Evolutionary conservation across 2,329 filamentous ascomycete genomes (phyloP).

Genomic region (Ceratocystiopsis sp.): DNA sequence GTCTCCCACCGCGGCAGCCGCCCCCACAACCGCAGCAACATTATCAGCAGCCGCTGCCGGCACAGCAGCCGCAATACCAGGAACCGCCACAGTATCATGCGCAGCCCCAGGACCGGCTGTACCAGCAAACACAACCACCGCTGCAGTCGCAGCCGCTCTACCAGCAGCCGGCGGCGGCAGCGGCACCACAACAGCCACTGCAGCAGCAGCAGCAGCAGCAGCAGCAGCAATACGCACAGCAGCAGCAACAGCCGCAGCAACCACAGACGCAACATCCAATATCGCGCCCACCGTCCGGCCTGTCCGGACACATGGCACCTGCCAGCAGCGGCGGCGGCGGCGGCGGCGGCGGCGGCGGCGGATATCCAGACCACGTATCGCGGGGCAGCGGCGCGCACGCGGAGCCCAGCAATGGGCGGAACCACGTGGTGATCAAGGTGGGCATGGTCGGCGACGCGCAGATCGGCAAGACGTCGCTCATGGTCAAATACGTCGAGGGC

Average conservation of each 20-base stretch:
- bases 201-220: conserved; percentile 4
- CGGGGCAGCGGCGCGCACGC: conserved; percentile 22
- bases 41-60: conserved; percentile 5
- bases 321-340: conserved; percentile 8
- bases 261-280: conserved; percentile 27
- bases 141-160: conserved; percentile 1
- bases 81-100: conserved; percentile 4
- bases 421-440: conserved; percentile 92
- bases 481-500: conserved; percentile 99
- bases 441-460: conserved; percentile 99
- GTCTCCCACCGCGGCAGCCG: conserved; percentile 1
- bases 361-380: conserved; percentile 28
- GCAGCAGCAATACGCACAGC: conserved; percentile 1
- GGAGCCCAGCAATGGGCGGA: conserved; percentile 30
- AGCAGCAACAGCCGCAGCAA: conserved; percentile 11
- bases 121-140: background rate
- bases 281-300: conserved; percentile 37
- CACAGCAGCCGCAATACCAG: background rate
- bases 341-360: conserved; percentile 19
- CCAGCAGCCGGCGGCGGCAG: background rate
- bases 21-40: background rate
- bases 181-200: conserved; percentile 4
- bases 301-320: conserved; percentile 23
- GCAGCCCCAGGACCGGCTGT: conserved; percentile 3
- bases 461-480: conserved; percentile 96